A percentile compares a stretch with the other conserved stretches of the same genome.
Conservation (phyloP, 139 green algal species). For the Astrephomene gubernaculifera region DNA sequence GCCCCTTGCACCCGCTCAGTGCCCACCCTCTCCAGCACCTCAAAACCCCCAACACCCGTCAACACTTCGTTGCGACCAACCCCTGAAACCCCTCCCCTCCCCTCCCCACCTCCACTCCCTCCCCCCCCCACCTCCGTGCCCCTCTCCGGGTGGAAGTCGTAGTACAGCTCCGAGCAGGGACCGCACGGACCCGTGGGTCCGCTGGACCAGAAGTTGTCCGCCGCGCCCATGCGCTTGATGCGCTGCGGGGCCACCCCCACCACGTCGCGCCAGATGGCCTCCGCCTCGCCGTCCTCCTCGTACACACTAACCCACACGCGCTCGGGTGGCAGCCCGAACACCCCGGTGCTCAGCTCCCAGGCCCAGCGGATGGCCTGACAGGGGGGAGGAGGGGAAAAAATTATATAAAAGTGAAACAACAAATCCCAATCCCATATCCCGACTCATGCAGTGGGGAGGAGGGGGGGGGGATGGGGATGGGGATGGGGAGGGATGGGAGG, state of each 20-base stretch:
- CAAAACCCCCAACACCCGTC: no score
- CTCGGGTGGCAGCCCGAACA: slow-evolving; percentile 75
- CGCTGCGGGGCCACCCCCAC: slow-evolving; percentile 80
- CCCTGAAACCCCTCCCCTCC: no score
- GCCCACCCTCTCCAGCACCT: no score
- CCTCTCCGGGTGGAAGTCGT: slow-evolving; percentile 91
- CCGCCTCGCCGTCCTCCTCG: slow-evolving; percentile 89
- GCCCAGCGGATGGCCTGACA: slow-evolving; percentile 80
- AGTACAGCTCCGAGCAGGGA: slow-evolving; percentile 97
- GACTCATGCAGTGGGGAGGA: background rate
- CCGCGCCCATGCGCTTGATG: slow-evolving; percentile 87
- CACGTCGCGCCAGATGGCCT: slow-evolving; percentile 84
- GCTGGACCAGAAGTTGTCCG: slow-evolving; percentile 96
- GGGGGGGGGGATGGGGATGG: background rate
- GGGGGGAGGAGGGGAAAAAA: background rate
- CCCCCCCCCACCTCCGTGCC: slow-evolving; percentile 50
- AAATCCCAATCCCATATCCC: no score
- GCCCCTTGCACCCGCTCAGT: no score
- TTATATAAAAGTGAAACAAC: background rate
- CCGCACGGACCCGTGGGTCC: slow-evolving; percentile 91
- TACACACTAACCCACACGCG: slow-evolving; percentile 93
- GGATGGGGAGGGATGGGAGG: background rate
- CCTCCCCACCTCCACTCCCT: background rate
- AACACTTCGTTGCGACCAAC: no score
- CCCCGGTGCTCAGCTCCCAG: slow-evolving; percentile 92